These are phyloP conservation scores for Ambrosia artemisiifolia DNA, from an alignment of 129 eudicot species.

Conservation along the genomic window DNA sequence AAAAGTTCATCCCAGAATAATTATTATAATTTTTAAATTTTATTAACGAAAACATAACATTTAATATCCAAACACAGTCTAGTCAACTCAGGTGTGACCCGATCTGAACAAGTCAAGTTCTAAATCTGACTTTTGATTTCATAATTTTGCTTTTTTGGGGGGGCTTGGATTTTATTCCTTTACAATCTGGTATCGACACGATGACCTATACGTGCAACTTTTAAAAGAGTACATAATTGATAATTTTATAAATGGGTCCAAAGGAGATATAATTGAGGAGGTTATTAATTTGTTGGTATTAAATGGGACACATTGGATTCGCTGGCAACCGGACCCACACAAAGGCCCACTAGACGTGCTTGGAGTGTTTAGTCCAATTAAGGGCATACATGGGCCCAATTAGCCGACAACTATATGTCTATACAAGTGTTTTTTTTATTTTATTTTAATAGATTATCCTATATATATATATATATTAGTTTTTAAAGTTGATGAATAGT, in stretches of 20 bases:
- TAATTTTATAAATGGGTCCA: slow-evolving; percentile 6
- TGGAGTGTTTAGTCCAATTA: slow-evolving; percentile 16
- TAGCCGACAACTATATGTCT: slow-evolving; percentile 18
- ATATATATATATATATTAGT: too few relatives aligned
- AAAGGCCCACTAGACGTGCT: slow-evolving; percentile 15
- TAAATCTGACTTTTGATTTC: not conserved
- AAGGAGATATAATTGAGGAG: slow-evolving; percentile 2
- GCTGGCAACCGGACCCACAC: slow-evolving; percentile 27
- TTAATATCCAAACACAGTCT: not conserved
- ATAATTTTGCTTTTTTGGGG: not conserved
- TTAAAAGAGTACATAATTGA: not conserved
- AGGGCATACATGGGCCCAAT: slow-evolving; percentile 17
- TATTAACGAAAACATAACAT: not conserved
- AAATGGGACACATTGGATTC: slow-evolving; percentile 39
- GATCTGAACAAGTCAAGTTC: not conserved
- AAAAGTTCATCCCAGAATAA: too few relatives aligned
- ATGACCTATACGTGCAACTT: slow-evolving; percentile 2
- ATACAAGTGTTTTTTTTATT: too few relatives aligned
- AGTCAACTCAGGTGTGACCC: not conserved
- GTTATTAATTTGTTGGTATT: slow-evolving; percentile 32
- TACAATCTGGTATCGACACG: not conserved
- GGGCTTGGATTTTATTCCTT: not conserved
- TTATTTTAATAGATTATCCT: too few relatives aligned
- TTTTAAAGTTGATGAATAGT: too few relatives aligned
- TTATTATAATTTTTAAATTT: too few relatives aligned